phyloP scores from a whole-genome alignment of 257 asterid genomes.

The Orobanche coerulescens region DNA sequence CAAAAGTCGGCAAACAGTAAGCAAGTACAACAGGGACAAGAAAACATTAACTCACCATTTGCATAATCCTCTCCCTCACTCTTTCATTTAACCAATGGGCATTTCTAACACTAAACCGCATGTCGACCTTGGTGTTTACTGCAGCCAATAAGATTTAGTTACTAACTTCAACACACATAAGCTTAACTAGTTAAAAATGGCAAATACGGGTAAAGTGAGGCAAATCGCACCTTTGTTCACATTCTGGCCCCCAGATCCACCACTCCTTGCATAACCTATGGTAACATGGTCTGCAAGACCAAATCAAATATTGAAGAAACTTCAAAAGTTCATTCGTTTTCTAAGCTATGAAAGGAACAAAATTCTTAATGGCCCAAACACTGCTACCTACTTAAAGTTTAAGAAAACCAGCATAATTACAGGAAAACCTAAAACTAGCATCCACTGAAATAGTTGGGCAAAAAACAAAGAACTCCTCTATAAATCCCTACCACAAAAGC shows the following conservation, averaged over 20 bases:
- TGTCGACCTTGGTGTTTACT: constrained; percentile 89
- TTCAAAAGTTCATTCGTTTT: not conserved
- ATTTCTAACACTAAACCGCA: constrained; percentile 79
- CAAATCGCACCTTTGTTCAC: constrained; percentile 63
- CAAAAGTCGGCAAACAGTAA: constrained; percentile 8
- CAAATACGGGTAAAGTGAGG: constrained; percentile 13
- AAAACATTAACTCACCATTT: constrained; percentile 49
- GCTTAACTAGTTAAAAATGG: not conserved
- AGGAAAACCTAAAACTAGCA: constrained; percentile 1
- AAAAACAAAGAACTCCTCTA: not conserved
- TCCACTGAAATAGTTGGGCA: not conserved
- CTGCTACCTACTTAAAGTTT: not conserved
- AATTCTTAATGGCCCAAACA: not conserved
- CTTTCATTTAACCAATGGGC: constrained; percentile 80
- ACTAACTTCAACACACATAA: constrained; percentile 1
- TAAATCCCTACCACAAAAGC: too few species aligned
- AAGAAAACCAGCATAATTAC: not conserved
- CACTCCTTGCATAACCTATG: constrained; percentile 75
- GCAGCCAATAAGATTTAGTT: constrained; percentile 25
- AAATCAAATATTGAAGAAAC: constrained; percentile 10
- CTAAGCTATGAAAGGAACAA: not conserved
- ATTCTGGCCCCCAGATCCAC: constrained; percentile 90
- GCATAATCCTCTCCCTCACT: constrained; percentile 76
- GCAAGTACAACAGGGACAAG: not conserved
- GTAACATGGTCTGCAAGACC: constrained; percentile 65